A percentile compares a stretch with the other conserved stretches of the same genome.
Conservation (phyloP, 108 stramenopile genomes). For the Asterionellopsis glacialis region DNA sequence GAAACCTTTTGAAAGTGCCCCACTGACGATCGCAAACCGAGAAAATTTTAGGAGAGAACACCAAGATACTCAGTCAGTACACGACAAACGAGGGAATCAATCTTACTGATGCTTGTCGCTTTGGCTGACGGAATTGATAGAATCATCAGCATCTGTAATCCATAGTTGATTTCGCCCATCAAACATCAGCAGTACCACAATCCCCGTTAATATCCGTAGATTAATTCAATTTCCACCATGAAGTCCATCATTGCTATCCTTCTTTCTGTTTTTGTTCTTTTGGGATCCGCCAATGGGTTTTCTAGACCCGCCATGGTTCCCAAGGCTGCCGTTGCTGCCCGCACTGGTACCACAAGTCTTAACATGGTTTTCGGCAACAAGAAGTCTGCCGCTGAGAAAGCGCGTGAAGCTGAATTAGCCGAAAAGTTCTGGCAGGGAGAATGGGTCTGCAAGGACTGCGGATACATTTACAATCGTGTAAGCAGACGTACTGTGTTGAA, state of each 20-base stretch:
- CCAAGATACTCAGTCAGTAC: too few relatives aligned
- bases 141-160: too few relatives aligned
- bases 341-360: conserved; percentile 40
- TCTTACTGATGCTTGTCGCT: too few relatives aligned
- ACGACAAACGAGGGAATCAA: too few relatives aligned
- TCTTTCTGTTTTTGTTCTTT: background rate
- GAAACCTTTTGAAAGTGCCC: too few relatives aligned
- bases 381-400: conserved; percentile 61
- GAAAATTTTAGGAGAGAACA: too few relatives aligned
- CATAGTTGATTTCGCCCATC: too few relatives aligned
- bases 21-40: too few relatives aligned
- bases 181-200: too few relatives aligned
- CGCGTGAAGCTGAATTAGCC: conserved; percentile 52
- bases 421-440: conserved; percentile 91
- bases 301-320: background rate
- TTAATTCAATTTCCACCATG: background rate
- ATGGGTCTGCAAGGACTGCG: conserved; percentile 98
- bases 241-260: conserved; percentile 1
- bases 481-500: conserved; percentile 6
- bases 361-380: conserved; percentile 77
- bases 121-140: too few relatives aligned
- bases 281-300: background rate
- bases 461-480: conserved; percentile 93
- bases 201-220: too few relatives aligned
- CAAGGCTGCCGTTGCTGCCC: background rate